These are phyloP conservation scores for Verticillium albo-atrum DNA, from an alignment of 2,329 filamentous ascomycete genomes.

Conservation along the genomic window DNA sequence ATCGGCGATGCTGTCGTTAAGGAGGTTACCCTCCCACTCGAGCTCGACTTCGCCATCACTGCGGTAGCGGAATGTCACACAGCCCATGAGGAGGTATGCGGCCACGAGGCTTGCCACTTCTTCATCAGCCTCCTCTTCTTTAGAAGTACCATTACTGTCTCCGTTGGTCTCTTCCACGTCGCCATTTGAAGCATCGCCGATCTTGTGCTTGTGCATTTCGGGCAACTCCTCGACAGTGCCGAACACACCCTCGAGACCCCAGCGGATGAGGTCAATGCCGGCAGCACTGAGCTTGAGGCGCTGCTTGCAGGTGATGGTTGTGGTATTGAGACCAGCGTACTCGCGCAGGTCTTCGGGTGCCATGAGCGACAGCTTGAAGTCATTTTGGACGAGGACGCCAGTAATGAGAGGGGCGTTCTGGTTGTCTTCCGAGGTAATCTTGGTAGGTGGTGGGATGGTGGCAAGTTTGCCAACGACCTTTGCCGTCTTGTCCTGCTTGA, in stretches of 20 bases:
- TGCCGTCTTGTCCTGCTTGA: constrained; percentile 90
- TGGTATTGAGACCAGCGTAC: constrained; percentile 95
- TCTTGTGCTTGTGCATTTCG: constrained; percentile 41
- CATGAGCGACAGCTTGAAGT: constrained; percentile 97
- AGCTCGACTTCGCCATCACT: constrained; percentile 78
- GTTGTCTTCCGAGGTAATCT: constrained; percentile 24
- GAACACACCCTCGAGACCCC: constrained; percentile 93
- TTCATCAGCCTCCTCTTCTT: constrained; percentile 58
- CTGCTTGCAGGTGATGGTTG: constrained; percentile 89
- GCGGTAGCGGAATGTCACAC: constrained; percentile 75
- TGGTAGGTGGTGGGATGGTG: constrained; percentile 64
- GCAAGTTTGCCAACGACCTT: constrained; percentile 95
- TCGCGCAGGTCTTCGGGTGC: constrained; percentile 92
- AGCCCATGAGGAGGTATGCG: constrained; percentile 79
- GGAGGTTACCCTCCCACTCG: constrained; percentile 96
- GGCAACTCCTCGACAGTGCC: constrained; percentile 72
- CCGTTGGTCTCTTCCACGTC: constrained; percentile 33
- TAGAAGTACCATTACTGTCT: constrained; percentile 16
- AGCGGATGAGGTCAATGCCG: constrained; percentile 84
- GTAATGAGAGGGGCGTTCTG: constrained; percentile 58
- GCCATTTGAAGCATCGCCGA: constrained; percentile 25
- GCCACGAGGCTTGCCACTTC: constrained; percentile 52
- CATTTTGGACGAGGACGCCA: constrained; percentile 92
- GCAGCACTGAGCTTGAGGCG: constrained; percentile 83
- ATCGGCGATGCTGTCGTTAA: constrained; percentile 98